Evolutionary conservation across 352 stramenopile species (phyloP).

Genomic region (Phytophthora palmivora): DNA sequence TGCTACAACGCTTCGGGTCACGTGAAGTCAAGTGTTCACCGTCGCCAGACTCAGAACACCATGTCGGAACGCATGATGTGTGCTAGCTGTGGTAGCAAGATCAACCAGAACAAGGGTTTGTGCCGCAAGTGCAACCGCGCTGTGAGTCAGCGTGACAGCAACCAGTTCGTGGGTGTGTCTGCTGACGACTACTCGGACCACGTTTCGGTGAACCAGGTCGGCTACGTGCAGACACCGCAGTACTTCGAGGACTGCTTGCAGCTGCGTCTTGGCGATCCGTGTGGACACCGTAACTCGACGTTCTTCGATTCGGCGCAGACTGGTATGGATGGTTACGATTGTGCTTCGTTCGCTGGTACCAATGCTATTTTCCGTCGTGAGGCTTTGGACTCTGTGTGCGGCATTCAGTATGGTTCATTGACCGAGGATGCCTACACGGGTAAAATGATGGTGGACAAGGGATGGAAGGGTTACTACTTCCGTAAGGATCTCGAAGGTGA

Average conservation of each 20-base stretch:
- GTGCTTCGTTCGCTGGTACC: conserved; percentile 74
- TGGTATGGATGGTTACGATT: conserved; percentile 80
- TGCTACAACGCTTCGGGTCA: conserved; percentile 78
- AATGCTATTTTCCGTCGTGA: conserved; percentile 83
- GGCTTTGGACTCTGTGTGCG: conserved; percentile 73
- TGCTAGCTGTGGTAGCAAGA: conserved; percentile 64
- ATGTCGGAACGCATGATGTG: conserved; percentile 71
- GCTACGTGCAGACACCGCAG: conserved; percentile 77
- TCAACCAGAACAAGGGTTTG: conserved; percentile 71
- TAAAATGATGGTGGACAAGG: conserved; percentile 86
- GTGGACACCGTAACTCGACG: conserved; percentile 73
- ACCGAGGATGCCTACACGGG: conserved; percentile 82
- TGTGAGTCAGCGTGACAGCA: conserved; percentile 41
- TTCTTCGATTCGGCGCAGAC: conserved; percentile 79
- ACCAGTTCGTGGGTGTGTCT: conserved; percentile 60
- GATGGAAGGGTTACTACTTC: conserved; percentile 82
- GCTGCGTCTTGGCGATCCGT: conserved; percentile 65
- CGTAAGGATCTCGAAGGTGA: conserved; percentile 80
- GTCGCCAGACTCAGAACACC: conserved; percentile 75
- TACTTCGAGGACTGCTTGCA: conserved; percentile 81
- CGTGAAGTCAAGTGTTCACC: conserved; percentile 68
- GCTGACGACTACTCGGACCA: conserved; percentile 76
- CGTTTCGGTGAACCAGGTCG: conserved; percentile 73
- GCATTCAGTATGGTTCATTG: conserved; percentile 78
- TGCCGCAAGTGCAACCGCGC: conserved; percentile 70